Conservation (phyloP, 306 rosid genomes). For the Prunus fruticosa region DNA sequence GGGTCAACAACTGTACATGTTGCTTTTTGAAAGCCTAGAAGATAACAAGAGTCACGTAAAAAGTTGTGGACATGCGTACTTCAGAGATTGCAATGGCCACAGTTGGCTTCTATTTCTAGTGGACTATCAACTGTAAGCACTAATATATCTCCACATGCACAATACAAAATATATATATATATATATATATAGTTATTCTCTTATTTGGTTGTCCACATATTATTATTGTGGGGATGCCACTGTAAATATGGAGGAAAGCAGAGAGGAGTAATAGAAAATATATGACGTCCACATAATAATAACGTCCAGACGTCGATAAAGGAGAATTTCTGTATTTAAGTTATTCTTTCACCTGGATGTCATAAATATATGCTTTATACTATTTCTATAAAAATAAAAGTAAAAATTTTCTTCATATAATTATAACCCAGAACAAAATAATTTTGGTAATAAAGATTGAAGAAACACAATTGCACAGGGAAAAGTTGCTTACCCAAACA, state of each 20-base stretch:
- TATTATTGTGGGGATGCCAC: accelerated
- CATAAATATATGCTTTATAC: too few species aligned
- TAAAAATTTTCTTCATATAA: too few species aligned
- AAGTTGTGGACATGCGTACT: background rate
- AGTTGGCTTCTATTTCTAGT: background rate
- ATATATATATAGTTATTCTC: too few species aligned
- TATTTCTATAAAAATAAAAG: too few species aligned
- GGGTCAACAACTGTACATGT: background rate
- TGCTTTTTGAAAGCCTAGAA: background rate
- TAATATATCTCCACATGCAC: background rate
- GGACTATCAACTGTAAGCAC: background rate
- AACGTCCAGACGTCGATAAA: accelerated
- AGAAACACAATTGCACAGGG: background rate
- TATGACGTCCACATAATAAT: too few species aligned
- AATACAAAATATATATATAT: too few species aligned
- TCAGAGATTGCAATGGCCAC: background rate
- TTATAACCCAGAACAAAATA: too few species aligned
- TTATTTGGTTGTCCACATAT: too few species aligned
- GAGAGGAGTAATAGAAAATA: too few species aligned
- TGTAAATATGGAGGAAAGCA: accelerated
- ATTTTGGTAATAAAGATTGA: background rate
- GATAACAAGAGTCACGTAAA: background rate
- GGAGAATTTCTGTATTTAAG: too few species aligned
- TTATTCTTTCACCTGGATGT: too few species aligned
- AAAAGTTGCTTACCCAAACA: constrained; percentile 60